Evolutionary conservation across 345 rosid genomes (phyloP).

Genomic region (Arabis hirsuta): DNA sequence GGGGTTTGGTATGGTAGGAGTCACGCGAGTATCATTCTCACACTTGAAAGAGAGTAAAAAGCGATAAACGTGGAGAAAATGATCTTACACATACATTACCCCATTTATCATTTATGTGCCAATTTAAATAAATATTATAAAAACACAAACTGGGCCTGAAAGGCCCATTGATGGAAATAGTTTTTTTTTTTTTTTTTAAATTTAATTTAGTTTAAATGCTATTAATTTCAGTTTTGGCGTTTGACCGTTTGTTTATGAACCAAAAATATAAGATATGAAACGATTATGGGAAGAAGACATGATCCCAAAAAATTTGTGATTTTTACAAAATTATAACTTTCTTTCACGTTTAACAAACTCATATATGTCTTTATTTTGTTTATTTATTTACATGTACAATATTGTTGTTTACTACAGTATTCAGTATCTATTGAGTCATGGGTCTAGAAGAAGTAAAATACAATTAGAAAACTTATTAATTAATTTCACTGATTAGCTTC

Average conservation of each 20-base stretch:
- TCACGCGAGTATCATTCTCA: slow-evolving; percentile 44
- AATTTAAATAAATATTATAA: background rate
- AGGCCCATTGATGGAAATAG: background rate
- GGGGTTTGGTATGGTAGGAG: slow-evolving; percentile 33
- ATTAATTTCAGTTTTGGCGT: background rate
- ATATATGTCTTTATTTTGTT: background rate
- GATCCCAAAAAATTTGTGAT: slow-evolving; percentile 7
- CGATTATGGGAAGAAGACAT: slow-evolving; percentile 6
- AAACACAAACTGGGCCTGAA: slow-evolving; percentile 5
- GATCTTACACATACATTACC: background rate
- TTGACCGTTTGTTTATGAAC: background rate
- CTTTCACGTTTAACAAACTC: slow-evolving; percentile 19
- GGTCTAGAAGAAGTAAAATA: background rate
- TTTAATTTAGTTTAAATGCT: background rate
- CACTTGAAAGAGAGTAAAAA: slow-evolving; percentile 26
- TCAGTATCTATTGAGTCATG: slow-evolving; percentile 8
- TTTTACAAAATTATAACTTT: background rate
- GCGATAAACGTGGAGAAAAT: slow-evolving; percentile 26
- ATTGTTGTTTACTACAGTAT: background rate
- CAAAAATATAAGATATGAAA: slow-evolving; percentile 8
- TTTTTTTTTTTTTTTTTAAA: background rate
- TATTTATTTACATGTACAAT: background rate
- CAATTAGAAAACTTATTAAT: background rate
- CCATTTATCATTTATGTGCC: background rate
- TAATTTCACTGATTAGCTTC: background rate